Evolutionary conservation across 2,329 filamentous ascomycete genomes (phyloP).

Genomic region (Fusarium compactum): DNA sequence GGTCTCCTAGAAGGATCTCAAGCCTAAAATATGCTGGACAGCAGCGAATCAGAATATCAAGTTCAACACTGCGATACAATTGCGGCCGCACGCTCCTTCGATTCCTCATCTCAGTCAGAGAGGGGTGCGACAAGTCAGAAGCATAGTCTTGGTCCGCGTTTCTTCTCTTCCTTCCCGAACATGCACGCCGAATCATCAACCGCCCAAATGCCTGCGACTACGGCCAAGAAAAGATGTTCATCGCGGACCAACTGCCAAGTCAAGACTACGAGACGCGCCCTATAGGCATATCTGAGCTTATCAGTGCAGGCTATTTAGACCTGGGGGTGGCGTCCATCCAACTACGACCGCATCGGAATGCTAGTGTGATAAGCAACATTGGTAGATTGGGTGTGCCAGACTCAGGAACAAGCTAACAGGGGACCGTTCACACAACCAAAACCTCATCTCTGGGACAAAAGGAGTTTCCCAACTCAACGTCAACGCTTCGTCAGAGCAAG

Average conservation of each 20-base stretch:
- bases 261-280: constrained; percentile 25
- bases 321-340: constrained; percentile 38
- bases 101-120: constrained; percentile 1
- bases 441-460: constrained; percentile 14
- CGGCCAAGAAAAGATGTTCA: constrained; percentile 35
- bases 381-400: constrained; percentile 20
- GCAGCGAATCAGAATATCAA: constrained; percentile 7
- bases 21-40: constrained; percentile 11
- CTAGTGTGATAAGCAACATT: constrained; percentile 36
- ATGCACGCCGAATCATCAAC: constrained; percentile 4
- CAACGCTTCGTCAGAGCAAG: not conserved
- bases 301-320: constrained; percentile 43
- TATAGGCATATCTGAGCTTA: constrained; percentile 42
- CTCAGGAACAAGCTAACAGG: constrained; percentile 33
- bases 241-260: constrained; percentile 39
- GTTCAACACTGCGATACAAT: not conserved
- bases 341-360: constrained; percentile 32
- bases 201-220: constrained; percentile 1
- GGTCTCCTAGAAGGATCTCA: not conserved
- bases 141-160: not conserved
- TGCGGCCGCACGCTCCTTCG: constrained; percentile 17
- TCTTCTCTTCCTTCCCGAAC: constrained; percentile 1
- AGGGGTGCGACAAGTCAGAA: constrained; percentile 3
- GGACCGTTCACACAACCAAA: not conserved
- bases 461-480: not conserved